Conservation (phyloP, 805 yeast species). For the Priceomyces castillae region DNA sequence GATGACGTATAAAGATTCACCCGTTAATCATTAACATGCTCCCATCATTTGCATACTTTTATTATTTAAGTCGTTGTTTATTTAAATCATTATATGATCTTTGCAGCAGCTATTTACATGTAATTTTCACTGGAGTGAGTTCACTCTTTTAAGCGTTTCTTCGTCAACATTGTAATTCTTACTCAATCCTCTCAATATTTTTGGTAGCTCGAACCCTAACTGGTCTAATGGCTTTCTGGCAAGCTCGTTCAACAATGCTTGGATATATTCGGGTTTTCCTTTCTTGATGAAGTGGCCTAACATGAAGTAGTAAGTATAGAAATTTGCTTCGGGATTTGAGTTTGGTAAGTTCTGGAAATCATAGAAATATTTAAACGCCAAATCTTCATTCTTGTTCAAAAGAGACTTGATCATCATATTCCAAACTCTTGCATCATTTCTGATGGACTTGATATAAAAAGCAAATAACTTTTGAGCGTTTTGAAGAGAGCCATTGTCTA, state of each 20-base stretch:
- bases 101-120: not conserved
- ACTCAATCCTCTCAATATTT: constrained; percentile 18
- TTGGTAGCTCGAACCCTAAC: constrained; percentile 43
- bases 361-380: constrained; percentile 42
- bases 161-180: constrained; percentile 6
- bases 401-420: constrained; percentile 36
- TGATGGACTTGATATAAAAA: constrained; percentile 30
- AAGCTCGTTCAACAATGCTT: constrained; percentile 39
- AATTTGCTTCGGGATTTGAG: constrained; percentile 38
- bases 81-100: not conserved
- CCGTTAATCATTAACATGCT: no score
- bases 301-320: constrained; percentile 49
- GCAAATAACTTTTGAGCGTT: constrained; percentile 32
- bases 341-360: constrained; percentile 26
- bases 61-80: not conserved
- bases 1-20: constrained; percentile 11
- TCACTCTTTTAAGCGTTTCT: constrained; percentile 7
- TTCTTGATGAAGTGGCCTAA: constrained; percentile 35
- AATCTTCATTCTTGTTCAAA: constrained; percentile 28
- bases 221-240: constrained; percentile 22
- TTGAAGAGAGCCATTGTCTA: constrained; percentile 35
- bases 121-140: not conserved
- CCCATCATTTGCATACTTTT: not conserved
- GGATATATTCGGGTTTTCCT: constrained; percentile 29
- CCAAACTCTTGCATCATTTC: constrained; percentile 43